phyloP scores from a whole-genome alignment of 2,329 filamentous ascomycete genomes.

The Fusarium pseudoanthophilum region DNA sequence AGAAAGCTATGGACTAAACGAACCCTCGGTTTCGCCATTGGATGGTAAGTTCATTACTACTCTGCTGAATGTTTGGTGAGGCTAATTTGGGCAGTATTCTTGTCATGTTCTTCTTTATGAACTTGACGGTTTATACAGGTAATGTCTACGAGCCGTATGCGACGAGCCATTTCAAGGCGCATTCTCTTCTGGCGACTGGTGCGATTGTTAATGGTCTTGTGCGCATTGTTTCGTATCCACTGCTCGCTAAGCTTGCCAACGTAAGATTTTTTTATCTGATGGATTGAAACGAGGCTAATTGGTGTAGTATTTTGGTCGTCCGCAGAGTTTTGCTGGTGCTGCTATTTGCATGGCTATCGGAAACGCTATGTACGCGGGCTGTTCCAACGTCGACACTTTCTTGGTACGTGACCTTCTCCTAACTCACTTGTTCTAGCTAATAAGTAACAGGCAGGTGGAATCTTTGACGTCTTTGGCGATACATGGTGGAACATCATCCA shows the following conservation, averaged over 20 bases:
- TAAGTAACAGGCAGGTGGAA: conserved; percentile 29
- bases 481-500: conserved; percentile 36
- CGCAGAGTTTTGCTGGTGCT: conserved; percentile 21
- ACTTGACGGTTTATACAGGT: conserved; percentile 31
- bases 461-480: conserved; percentile 30
- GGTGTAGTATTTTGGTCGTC: conserved; percentile 26
- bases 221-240: conserved; percentile 24
- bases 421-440: too few species aligned
- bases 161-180: conserved; percentile 31
- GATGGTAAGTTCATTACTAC: neutral
- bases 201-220: conserved; percentile 32
- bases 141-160: conserved; percentile 36
- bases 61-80: accelerated
- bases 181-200: conserved; percentile 22
- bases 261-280: neutral
- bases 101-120: conserved; percentile 39
- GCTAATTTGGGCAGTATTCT: conserved; percentile 7
- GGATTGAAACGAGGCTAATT: neutral
- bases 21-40: conserved; percentile 15
- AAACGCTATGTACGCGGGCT: conserved; percentile 30
- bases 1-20: conserved; percentile 25
- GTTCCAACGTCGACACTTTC: conserved; percentile 31
- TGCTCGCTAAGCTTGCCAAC: conserved; percentile 32
- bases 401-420: too few species aligned
- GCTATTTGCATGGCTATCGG: conserved; percentile 26